Percentiles rank a stretch among this genome's conserved stretches.
phyloP scores from a whole-genome alignment of 192 early-diverging fungal species.

The Rhizoclosmatium sp. region DNA sequence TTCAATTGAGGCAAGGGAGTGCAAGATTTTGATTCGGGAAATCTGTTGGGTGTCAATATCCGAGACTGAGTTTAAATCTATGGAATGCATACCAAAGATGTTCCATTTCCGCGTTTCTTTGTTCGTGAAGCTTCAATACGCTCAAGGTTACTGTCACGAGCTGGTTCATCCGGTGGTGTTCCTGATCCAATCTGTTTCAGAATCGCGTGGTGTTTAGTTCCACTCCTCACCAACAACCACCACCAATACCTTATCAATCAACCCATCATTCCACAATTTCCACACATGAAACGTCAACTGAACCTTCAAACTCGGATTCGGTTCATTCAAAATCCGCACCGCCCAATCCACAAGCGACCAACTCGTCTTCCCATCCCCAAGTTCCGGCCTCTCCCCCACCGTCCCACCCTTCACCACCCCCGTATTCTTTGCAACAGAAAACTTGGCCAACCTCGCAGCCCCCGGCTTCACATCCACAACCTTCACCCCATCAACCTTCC shows the following conservation, averaged over 20 bases:
- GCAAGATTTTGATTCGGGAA: conserved; percentile 66
- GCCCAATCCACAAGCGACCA: conserved; percentile 54
- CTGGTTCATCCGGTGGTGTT: conserved; percentile 56
- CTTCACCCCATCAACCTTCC: no score
- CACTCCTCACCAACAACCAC: no score
- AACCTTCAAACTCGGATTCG: conserved; percentile 63
- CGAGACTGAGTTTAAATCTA: not conserved
- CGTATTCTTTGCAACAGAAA: no score
- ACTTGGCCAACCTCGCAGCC: no score
- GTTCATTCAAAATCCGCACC: conserved; percentile 61
- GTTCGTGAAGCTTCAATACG: conserved; percentile 52
- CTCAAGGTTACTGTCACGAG: conserved; percentile 52
- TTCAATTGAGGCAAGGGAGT: conserved; percentile 71
- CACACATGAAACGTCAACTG: conserved; percentile 38
- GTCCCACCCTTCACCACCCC: no score
- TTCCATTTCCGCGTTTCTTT: conserved; percentile 60
- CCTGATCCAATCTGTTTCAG: conserved; percentile 49
- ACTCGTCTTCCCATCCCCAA: not conserved
- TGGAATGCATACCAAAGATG: conserved; percentile 38
- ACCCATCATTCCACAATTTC: conserved; percentile 31
- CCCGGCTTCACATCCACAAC: no score
- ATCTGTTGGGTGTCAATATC: conserved; percentile 24
- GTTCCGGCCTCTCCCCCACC: no score
- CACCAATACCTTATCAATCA: not conserved
- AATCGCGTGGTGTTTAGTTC: no score